These are phyloP conservation scores for Inga laurina DNA, from an alignment of 306 rosid species.

Conservation along the genomic window DNA sequence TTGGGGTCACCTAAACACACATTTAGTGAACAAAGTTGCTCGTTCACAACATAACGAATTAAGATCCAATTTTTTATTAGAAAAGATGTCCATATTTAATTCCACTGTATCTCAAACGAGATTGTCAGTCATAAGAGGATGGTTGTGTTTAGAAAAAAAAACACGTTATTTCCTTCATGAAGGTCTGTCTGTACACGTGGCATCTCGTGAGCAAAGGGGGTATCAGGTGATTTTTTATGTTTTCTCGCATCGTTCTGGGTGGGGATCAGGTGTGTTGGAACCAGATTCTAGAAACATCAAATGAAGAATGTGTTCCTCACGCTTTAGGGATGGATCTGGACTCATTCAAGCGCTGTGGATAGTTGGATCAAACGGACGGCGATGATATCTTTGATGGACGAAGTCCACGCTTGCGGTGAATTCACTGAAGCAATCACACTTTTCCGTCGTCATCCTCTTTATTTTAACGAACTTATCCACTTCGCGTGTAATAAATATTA, in stretches of 20 bases:
- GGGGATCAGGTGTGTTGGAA: not conserved
- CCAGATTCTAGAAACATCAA: not conserved
- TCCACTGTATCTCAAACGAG: too few species aligned
- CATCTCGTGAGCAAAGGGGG: not conserved
- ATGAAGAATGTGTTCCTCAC: too few species aligned
- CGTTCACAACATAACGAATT: too few species aligned
- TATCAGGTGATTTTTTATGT: not conserved
- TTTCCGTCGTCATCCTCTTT: not conserved
- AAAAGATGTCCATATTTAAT: too few species aligned
- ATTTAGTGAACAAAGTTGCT: too few species aligned
- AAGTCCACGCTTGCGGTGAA: not conserved
- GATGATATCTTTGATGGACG: not conserved
- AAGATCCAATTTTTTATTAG: too few species aligned
- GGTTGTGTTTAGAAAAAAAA: too few species aligned
- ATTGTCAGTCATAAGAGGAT: too few species aligned
- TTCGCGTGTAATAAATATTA: not conserved
- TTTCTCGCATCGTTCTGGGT: not conserved
- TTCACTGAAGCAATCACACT: not conserved
- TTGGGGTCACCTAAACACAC: too few species aligned
- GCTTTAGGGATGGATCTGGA: too few species aligned
- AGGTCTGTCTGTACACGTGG: not conserved
- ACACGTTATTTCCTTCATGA: too few species aligned
- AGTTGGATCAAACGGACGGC: not conserved
- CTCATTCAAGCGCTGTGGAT: not conserved
- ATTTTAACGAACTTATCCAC: not conserved